phyloP scores from a whole-genome alignment of 2,329 filamentous ascomycete genomes.

The Furcasterigmium furcatum region DNA sequence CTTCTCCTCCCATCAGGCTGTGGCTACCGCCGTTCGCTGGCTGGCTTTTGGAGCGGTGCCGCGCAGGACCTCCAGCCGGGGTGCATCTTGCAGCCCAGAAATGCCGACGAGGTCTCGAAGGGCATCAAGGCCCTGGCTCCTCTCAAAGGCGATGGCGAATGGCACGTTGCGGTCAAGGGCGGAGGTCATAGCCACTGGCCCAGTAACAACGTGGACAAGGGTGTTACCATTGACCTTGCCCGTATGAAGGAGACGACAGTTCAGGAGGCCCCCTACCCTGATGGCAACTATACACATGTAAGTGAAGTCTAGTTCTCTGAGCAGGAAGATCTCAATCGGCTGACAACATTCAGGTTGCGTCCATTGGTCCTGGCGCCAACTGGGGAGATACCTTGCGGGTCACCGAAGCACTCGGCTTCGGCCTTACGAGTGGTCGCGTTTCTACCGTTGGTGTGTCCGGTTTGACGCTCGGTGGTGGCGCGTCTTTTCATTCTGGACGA shows the following conservation, averaged over 20 bases:
- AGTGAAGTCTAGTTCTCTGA: too few relatives aligned
- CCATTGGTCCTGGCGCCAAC: slow-evolving; percentile 23
- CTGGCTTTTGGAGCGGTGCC: slow-evolving; percentile 4
- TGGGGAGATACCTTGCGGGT: slow-evolving; percentile 17
- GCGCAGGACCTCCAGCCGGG: slow-evolving; percentile 4
- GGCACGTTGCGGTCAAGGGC: slow-evolving; percentile 43
- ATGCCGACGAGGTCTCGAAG: background rate
- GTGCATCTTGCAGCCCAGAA: slow-evolving; percentile 7
- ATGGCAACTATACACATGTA: background rate
- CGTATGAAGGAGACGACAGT: slow-evolving; percentile 12
- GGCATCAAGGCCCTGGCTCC: slow-evolving; percentile 1
- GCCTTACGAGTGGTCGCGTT: slow-evolving; percentile 18
- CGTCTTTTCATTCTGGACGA: slow-evolving; percentile 15
- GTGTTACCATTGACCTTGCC: slow-evolving; percentile 41
- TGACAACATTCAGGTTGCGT: slow-evolving; percentile 10
- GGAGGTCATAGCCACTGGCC: slow-evolving; percentile 43
- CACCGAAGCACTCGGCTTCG: slow-evolving; percentile 13
- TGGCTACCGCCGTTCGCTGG: slow-evolving; percentile 3
- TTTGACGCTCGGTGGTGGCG: slow-evolving; percentile 24
- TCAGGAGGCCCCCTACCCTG: slow-evolving; percentile 4
- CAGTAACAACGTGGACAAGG: slow-evolving; percentile 36
- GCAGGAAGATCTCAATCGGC: too few relatives aligned
- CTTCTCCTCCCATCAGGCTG: slow-evolving; percentile 3
- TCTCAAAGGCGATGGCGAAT: slow-evolving; percentile 17
- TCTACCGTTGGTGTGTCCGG: slow-evolving; percentile 19